Percentiles rank a stretch among this genome's conserved stretches.
phyloP scores from a whole-genome alignment of 441 rosid genomes.

The Adansonia madagascariensis region DNA sequence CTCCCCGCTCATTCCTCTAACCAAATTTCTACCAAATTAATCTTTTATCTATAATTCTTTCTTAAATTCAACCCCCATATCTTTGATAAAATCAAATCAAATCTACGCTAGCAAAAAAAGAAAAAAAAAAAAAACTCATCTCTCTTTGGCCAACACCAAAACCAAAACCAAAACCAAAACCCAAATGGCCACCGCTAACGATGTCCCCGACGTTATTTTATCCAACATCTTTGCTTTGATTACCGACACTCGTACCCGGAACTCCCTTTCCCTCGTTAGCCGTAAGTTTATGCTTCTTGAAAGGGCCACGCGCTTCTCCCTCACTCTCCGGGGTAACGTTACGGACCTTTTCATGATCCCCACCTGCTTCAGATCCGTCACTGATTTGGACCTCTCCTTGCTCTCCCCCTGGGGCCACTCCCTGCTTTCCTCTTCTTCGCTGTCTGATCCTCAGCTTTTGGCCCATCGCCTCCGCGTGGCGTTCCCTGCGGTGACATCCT shows the following conservation, averaged over 20 bases:
- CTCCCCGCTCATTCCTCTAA: too few species aligned
- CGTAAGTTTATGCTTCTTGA: constrained; percentile 69
- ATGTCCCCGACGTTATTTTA: constrained; percentile 78
- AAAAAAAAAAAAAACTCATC: too few species aligned
- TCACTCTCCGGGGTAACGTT: constrained; percentile 89
- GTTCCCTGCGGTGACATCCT: constrained; percentile 61
- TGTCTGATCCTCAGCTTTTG: constrained; percentile 48
- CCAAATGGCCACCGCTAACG: constrained; percentile 49
- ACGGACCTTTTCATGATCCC: constrained; percentile 66
- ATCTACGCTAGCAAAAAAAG: too few species aligned
- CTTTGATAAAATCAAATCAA: too few species aligned
- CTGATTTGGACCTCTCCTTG: constrained; percentile 79
- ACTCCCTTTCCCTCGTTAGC: constrained; percentile 73
- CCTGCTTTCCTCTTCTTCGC: constrained; percentile 44
- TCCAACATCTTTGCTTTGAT: constrained; percentile 54
- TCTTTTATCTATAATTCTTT: too few species aligned
- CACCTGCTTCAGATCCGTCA: constrained; percentile 62
- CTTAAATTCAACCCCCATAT: too few species aligned
- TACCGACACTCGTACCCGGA: constrained; percentile 68
- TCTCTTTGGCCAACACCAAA: too few species aligned
- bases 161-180: too few species aligned
- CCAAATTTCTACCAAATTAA: too few species aligned
- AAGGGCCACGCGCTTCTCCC: constrained; percentile 69
- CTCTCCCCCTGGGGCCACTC: constrained; percentile 91
- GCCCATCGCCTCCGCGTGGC: constrained; percentile 58